Conservation (phyloP, 371 early-diverging fungal species). For the Mucor piriformis region DNA sequence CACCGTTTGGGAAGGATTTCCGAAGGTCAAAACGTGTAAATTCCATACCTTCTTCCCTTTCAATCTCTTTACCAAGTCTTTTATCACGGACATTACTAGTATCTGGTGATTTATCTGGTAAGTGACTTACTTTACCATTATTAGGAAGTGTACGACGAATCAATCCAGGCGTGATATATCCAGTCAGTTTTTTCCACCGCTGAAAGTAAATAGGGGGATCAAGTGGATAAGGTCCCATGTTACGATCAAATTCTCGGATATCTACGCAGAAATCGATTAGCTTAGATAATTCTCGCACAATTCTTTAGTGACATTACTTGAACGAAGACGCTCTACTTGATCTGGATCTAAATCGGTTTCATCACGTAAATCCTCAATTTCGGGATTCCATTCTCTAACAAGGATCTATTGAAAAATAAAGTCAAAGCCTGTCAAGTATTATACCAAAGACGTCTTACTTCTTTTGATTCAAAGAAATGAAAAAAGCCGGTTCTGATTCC, state of each 20-base stretch:
- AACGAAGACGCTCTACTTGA: constrained; percentile 48
- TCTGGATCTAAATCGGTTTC: constrained; percentile 50
- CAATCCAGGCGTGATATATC: constrained; percentile 61
- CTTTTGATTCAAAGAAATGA: constrained; percentile 63
- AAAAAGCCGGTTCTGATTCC: constrained; percentile 80
- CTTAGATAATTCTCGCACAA: background rate
- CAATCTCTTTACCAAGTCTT: constrained; percentile 41
- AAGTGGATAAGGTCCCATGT: constrained; percentile 88
- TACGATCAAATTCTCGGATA: constrained; percentile 80
- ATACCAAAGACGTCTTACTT: too few species aligned
- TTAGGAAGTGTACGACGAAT: constrained; percentile 67
- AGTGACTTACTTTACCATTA: constrained; percentile 56
- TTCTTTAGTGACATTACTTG: constrained; percentile 31
- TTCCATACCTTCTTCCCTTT: constrained; percentile 49
- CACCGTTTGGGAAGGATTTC: constrained; percentile 78
- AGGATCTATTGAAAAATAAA: constrained; percentile 47
- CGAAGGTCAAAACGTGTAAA: constrained; percentile 79
- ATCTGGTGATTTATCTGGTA: constrained; percentile 28
- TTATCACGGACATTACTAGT: constrained; percentile 26
- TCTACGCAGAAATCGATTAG: constrained; percentile 33
- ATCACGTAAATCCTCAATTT: constrained; percentile 60
- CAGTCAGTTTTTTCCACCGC: constrained; percentile 76
- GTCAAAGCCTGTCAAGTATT: background rate
- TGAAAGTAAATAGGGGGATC: constrained; percentile 62
- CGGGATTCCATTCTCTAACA: constrained; percentile 72